Evolutionary conservation across 2,329 filamentous ascomycete species (phyloP).

Genomic region (Aureobasidium namibiae): DNA sequence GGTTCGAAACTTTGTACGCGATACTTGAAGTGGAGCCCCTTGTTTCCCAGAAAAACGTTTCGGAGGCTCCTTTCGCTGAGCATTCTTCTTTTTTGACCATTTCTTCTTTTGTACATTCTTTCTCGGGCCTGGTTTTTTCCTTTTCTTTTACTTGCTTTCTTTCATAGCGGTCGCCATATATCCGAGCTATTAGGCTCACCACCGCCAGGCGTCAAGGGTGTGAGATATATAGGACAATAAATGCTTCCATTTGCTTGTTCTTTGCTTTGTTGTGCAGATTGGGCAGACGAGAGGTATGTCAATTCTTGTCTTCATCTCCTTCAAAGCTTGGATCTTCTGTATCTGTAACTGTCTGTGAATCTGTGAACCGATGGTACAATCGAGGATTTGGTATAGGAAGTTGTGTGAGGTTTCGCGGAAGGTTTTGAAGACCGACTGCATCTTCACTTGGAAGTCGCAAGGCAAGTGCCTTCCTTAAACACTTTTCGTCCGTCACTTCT

Average conservation of each 20-base stretch:
- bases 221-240: background rate
- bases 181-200: slow-evolving; percentile 12
- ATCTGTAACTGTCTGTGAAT: no score
- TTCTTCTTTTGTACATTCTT: slow-evolving; percentile 7
- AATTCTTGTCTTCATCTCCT: no score
- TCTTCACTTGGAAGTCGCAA: no score
- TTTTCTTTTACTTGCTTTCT: background rate
- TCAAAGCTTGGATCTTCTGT: no score
- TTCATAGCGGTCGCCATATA: slow-evolving; percentile 10
- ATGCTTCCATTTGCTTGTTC: background rate
- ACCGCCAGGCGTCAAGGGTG: slow-evolving; percentile 2
- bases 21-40: no score
- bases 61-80: background rate
- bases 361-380: no score
- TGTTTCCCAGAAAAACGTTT: background rate
- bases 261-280: no score
- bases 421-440: no score
- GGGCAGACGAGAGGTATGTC: no score
- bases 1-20: slow-evolving; percentile 4
- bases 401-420: no score
- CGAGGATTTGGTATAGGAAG: background rate
- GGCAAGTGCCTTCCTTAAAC: no score
- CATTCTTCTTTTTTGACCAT: background rate
- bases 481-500: no score
- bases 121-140: background rate